Evolutionary conservation across 371 early-diverging fungal genomes (phyloP).

Genomic region (Mucor circinelloides): DNA sequence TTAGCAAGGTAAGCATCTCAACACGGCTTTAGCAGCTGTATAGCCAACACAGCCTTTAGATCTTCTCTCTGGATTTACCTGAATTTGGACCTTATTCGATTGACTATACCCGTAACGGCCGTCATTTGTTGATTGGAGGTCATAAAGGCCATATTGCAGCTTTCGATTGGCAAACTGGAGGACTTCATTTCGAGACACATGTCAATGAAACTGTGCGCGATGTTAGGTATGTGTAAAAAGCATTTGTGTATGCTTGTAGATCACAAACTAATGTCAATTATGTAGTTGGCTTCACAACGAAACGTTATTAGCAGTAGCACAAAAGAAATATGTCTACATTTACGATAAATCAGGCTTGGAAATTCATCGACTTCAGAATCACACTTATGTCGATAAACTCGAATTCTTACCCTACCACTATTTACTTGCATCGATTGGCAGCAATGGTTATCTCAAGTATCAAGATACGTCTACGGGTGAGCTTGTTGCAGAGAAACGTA

Average conservation of each 20-base stretch:
- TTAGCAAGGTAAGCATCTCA: slow-evolving; percentile 64
- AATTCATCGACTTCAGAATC: slow-evolving; percentile 89
- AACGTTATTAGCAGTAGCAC: slow-evolving; percentile 96
- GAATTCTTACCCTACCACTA: slow-evolving; percentile 98
- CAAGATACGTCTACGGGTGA: slow-evolving; percentile 97
- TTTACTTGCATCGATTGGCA: slow-evolving; percentile 85
- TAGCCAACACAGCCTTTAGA: slow-evolving; percentile 36
- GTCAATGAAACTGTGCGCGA: slow-evolving; percentile 90
- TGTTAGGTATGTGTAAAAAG: slow-evolving; percentile 70
- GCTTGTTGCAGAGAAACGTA: slow-evolving; percentile 81
- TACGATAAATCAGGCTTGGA: slow-evolving; percentile 96
- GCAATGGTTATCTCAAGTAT: slow-evolving; percentile 87
- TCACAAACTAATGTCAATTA: background rate
- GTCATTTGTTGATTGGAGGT: slow-evolving; percentile 86
- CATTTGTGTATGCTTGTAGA: background rate
- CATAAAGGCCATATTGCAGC: slow-evolving; percentile 91
- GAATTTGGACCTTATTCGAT: slow-evolving; percentile 88
- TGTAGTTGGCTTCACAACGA: slow-evolving; percentile 94
- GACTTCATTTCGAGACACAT: slow-evolving; percentile 84
- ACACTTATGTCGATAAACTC: slow-evolving; percentile 79
- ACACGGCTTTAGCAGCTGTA: too few species aligned
- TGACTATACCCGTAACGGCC: slow-evolving; percentile 93
- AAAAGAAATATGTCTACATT: slow-evolving; percentile 95
- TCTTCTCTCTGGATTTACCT: slow-evolving; percentile 81
- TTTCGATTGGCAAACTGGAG: slow-evolving; percentile 91